Conservation (phyloP, 2,329 filamentous ascomycete genomes). For the Trichophaea hybrida region DNA sequence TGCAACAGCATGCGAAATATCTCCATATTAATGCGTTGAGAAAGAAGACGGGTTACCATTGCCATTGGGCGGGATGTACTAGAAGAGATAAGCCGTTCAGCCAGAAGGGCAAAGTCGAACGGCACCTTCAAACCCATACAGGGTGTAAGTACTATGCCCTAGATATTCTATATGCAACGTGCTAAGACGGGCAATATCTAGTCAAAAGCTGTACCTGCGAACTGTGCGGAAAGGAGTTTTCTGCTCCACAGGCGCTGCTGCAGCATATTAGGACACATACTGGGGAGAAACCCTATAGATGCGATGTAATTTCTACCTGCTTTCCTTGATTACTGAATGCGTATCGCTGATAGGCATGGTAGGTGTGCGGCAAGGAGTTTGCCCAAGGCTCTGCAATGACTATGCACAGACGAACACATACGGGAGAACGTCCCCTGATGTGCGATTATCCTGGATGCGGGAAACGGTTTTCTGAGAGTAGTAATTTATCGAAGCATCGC, state of each 20-base stretch:
- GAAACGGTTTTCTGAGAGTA: conserved; percentile 25
- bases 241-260: conserved; percentile 22
- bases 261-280: conserved; percentile 24
- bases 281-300: conserved; percentile 24
- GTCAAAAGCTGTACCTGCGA: conserved; percentile 23
- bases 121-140: conserved; percentile 24
- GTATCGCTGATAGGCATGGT: background rate
- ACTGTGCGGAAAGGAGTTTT: conserved; percentile 22
- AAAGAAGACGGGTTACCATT: conserved; percentile 22
- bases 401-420: conserved; percentile 24
- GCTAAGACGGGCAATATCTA: conserved; percentile 8
- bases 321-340: background rate
- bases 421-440: conserved; percentile 22
- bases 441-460: conserved; percentile 25
- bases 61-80: conserved; percentile 19
- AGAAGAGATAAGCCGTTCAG: conserved; percentile 21
- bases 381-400: conserved; percentile 24
- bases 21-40: conserved; percentile 18
- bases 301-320: conserved; percentile 14
- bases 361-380: conserved; percentile 22
- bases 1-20: conserved; percentile 21
- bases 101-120: conserved; percentile 24
- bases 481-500: conserved; percentile 26
- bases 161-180: background rate
- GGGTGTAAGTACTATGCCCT: conserved; percentile 17